A percentile compares a stretch with the other conserved stretches of the same genome.
Evolutionary conservation across 2,329 filamentous ascomycete genomes (phyloP).

Genomic region (Penicillium polonicum): DNA sequence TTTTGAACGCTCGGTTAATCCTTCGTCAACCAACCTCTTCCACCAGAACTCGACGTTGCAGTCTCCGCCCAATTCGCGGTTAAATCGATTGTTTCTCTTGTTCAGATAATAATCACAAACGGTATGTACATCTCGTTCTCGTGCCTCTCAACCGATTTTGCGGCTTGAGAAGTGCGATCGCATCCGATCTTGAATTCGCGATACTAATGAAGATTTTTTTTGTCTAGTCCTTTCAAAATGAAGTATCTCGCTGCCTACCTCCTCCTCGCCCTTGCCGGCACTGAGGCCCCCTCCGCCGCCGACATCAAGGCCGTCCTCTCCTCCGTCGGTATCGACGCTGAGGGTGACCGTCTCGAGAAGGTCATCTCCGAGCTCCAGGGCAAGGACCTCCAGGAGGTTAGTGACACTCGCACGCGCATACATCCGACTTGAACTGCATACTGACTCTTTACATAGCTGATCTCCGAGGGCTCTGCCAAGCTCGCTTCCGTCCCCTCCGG

Average conservation of each 20-base stretch:
- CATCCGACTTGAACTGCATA: conserved; percentile 8
- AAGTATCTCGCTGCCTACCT: conserved; percentile 99
- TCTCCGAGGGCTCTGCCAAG: conserved; percentile 84
- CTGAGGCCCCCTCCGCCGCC: conserved; percentile 76
- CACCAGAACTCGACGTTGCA: conserved; percentile 90
- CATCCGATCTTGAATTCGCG: conserved; percentile 12
- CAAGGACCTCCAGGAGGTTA: conserved; percentile 81
- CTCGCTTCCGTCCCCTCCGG: conserved; percentile 96
- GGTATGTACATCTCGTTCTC: conserved; percentile 24
- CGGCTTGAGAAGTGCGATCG: conserved; percentile 1
- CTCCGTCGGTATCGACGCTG: conserved; percentile 93
- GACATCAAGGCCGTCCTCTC: conserved; percentile 88
- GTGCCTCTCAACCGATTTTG: not conserved
- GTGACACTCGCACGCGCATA: conserved; percentile 28
- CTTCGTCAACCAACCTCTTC: conserved; percentile 35
- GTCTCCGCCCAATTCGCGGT: conserved; percentile 97
- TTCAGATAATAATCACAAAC: conserved; percentile 40
- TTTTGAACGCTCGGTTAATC: conserved; percentile 28
- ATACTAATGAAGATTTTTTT: conserved; percentile 22
- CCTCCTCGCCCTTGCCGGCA: conserved; percentile 91
- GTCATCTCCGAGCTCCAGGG: conserved; percentile 74
- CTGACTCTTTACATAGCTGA: conserved; percentile 62
- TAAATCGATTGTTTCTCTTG: conserved; percentile 94
- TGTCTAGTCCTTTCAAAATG: conserved; percentile 66
- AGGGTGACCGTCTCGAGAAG: conserved; percentile 78